Conservation (phyloP, 768 basidiomycete genomes). For the Lentinula edodes region DNA sequence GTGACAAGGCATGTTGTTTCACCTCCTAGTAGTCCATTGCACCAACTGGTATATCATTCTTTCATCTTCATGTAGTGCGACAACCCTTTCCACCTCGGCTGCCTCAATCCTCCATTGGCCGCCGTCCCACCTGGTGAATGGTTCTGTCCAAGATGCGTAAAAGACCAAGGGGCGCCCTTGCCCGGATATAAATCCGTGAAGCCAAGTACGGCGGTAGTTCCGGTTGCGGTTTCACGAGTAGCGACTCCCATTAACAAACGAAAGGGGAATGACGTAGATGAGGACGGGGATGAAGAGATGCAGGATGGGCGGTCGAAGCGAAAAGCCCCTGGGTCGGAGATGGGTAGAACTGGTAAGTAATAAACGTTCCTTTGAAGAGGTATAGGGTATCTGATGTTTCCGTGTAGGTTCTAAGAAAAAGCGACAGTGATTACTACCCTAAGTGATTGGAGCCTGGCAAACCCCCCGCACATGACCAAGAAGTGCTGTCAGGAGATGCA, state of each 20-base stretch:
- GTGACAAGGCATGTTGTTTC: slow-evolving; percentile 66
- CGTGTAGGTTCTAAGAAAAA: slow-evolving; percentile 7
- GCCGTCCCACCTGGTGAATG: slow-evolving; percentile 86
- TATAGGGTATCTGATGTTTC: background rate
- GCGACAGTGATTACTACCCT: background rate
- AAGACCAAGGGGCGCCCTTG: slow-evolving; percentile 48
- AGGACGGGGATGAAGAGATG: slow-evolving; percentile 1
- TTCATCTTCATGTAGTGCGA: slow-evolving; percentile 60
- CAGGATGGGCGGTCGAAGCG: background rate
- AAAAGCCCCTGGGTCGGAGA: background rate
- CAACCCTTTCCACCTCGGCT: slow-evolving; percentile 77
- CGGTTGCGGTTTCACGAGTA: background rate
- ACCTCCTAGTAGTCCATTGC: background rate
- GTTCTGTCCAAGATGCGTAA: slow-evolving; percentile 78
- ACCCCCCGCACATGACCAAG: background rate
- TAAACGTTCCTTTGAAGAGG: background rate
- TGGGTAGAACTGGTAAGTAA: background rate
- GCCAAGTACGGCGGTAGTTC: background rate
- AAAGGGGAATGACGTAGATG: slow-evolving; percentile 6
- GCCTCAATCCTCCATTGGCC: slow-evolving; percentile 71
- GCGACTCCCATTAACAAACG: background rate
- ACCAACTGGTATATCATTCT: background rate
- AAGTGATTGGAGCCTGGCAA: background rate
- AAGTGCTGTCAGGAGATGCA: background rate
- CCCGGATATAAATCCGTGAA: slow-evolving; percentile 15